Conservation (phyloP, 106 monocot genomes). For the Alisma plantagoaquatica region DNA sequence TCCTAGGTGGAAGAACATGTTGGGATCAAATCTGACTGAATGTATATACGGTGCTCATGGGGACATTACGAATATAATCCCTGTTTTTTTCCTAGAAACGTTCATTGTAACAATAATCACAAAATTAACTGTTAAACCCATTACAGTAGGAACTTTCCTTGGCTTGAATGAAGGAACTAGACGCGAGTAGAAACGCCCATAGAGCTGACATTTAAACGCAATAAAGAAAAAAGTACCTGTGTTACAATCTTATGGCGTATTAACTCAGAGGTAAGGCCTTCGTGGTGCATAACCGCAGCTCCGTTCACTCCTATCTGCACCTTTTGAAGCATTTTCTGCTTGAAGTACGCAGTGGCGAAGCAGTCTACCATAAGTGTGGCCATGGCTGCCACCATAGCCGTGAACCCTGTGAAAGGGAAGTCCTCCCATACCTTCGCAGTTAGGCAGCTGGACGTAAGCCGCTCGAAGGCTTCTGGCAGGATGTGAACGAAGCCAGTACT, state of each 20-base stretch:
- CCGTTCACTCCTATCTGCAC: constrained; percentile 30
- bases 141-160: too few species aligned
- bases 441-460: constrained; percentile 1
- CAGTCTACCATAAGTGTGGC: constrained; percentile 65
- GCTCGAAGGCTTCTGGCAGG: constrained; percentile 30
- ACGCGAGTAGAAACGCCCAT: too few species aligned
- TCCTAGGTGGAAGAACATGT: too few species aligned
- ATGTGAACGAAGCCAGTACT: constrained; percentile 40
- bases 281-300: constrained; percentile 12
- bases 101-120: too few species aligned
- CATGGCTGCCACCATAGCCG: constrained; percentile 60
- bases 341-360: constrained; percentile 40
- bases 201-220: too few species aligned
- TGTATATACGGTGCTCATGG: too few species aligned
- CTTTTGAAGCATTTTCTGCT: too few species aligned
- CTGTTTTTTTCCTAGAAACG: too few species aligned
- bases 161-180: too few species aligned
- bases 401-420: constrained; percentile 68
- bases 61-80: too few species aligned
- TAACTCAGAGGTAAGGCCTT: constrained; percentile 16
- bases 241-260: constrained; percentile 48
- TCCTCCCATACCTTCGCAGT: background rate
- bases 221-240: constrained; percentile 19
- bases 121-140: too few species aligned
- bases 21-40: too few species aligned